phyloP scores from a whole-genome alignment of 345 rosid genomes.

The Theobroma cacao region DNA sequence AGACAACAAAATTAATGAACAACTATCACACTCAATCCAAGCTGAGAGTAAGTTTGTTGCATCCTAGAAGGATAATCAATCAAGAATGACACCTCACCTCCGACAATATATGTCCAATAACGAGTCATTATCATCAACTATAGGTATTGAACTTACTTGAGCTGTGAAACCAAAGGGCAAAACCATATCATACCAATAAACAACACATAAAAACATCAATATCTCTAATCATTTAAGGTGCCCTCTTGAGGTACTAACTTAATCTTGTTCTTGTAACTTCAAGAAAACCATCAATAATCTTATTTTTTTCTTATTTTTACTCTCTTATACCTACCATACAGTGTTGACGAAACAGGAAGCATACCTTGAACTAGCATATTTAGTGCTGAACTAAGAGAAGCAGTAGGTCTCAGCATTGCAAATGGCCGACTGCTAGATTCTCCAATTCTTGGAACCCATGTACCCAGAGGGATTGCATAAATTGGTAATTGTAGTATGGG shows the following conservation, averaged over 20 bases:
- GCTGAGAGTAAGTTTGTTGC: not conserved
- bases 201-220: not conserved
- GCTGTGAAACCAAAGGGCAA: slow-evolving; percentile 35
- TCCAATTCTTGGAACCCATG: slow-evolving; percentile 59
- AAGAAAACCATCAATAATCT: not conserved
- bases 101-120: slow-evolving; percentile 66
- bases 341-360: slow-evolving; percentile 6
- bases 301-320: not conserved
- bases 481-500: slow-evolving; percentile 50
- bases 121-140: slow-evolving; percentile 71
- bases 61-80: not conserved
- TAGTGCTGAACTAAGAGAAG: slow-evolving; percentile 62
- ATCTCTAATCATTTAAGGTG: not conserved
- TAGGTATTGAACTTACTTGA: slow-evolving; percentile 59
- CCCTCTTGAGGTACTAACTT: not conserved
- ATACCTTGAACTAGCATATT: slow-evolving; percentile 66
- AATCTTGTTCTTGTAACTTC: not conserved
- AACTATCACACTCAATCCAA: slow-evolving; percentile 7
- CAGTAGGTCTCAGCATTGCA: slow-evolving; percentile 57
- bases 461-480: slow-evolving; percentile 46
- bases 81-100: slow-evolving; percentile 38
- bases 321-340: not conserved
- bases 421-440: slow-evolving; percentile 46
- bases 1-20: not conserved
- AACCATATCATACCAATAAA: slow-evolving; percentile 9